phyloP scores from a whole-genome alignment of 805 yeast genomes.

The Vanderwaltozyma yarrowii region DNA sequence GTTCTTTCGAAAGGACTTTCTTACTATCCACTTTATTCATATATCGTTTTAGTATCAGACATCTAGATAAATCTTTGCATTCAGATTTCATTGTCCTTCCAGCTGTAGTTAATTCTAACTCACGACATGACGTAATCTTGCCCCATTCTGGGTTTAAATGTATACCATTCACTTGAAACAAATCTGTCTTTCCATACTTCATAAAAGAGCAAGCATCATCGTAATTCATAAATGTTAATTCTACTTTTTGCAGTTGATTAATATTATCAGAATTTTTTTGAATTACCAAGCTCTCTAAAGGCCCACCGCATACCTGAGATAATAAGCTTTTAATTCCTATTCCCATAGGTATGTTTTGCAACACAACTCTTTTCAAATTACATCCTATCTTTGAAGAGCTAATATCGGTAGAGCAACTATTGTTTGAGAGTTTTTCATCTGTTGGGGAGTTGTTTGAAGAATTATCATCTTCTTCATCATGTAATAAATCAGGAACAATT shows the following conservation, averaged over 20 bases:
- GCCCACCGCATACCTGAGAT: conserved; percentile 57
- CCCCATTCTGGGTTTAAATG: conserved; percentile 41
- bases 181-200: conserved; percentile 40
- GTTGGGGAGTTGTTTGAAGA: conserved; percentile 1
- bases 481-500: conserved; percentile 7
- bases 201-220: conserved; percentile 47
- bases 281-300: conserved; percentile 42
- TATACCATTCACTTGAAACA: conserved; percentile 50
- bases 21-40: conserved; percentile 15
- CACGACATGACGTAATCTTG: not conserved
- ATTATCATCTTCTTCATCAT: conserved; percentile 4
- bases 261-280: conserved; percentile 7
- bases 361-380: conserved; percentile 15
- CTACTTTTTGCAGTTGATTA: conserved; percentile 27
- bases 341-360: conserved; percentile 32
- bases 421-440: not conserved
- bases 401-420: not conserved
- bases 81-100: not conserved
- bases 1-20: conserved; percentile 3
- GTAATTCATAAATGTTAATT: conserved; percentile 42
- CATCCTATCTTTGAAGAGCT: not conserved
- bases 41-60: conserved; percentile 4
- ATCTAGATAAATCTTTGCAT: conserved; percentile 3
- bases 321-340: conserved; percentile 43
- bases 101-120: not conserved